Evolutionary conservation across 306 rosid genomes (phyloP).

Genomic region (Urtica urens): DNA sequence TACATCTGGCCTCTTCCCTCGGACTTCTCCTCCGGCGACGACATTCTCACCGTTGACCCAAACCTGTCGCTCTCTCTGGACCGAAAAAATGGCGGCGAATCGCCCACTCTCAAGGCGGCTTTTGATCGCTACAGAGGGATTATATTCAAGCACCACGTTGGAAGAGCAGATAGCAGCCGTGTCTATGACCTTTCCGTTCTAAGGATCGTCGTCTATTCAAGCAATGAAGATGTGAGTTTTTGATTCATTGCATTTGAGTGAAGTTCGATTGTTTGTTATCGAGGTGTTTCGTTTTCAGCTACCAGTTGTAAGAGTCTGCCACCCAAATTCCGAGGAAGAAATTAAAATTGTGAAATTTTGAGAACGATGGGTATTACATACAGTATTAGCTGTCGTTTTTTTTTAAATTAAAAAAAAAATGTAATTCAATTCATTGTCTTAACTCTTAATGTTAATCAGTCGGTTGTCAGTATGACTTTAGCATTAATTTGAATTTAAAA

Average conservation of each 20-base stretch:
- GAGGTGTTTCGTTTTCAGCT: background rate
- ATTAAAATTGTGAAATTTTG: no score
- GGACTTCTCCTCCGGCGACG: conserved; percentile 45
- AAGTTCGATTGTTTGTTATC: no score
- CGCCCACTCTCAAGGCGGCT: conserved; percentile 35
- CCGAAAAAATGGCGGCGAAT: conserved; percentile 36
- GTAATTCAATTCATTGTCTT: no score
- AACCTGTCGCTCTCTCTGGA: conserved; percentile 31
- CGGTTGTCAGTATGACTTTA: no score
- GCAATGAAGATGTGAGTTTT: conserved; percentile 39
- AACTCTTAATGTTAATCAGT: no score
- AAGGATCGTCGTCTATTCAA: conserved; percentile 43
- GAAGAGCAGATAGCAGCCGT: conserved; percentile 18
- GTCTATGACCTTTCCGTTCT: conserved; percentile 36
- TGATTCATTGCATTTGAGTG: background rate
- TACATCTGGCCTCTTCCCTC: conserved; percentile 84
- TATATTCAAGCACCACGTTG: conserved; percentile 43
- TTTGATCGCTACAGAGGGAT: conserved; percentile 66
- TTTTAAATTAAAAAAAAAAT: no score
- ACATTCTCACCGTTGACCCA: conserved; percentile 63
- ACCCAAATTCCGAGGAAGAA: no score
- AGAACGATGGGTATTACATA: no score
- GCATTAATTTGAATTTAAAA: no score
- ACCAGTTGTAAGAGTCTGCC: no score
- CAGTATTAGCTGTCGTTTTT: no score